Base-by-base conservation (phyloP, 2,329 filamentous ascomycete genomes). In the Phialophora macrospora region DNA sequence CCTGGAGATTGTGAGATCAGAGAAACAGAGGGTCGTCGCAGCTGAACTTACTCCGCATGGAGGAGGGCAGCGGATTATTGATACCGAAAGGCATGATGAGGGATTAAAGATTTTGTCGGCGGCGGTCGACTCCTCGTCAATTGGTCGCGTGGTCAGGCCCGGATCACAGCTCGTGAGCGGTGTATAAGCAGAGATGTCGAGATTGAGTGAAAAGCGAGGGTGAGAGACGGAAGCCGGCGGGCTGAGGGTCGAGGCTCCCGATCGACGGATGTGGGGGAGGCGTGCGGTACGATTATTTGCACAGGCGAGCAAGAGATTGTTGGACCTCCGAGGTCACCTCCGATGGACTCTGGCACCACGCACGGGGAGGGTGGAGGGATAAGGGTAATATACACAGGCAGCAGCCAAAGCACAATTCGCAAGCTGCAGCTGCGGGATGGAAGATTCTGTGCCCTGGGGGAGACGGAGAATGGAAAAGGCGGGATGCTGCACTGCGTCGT, bases 1-100 rank as follows among this genome's bases (percentile, higher is more conserved):
- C 92, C 94, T 97, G 79, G 72, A 56, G 22, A 26, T 24, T 34
- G 59, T 66, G 20, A 67, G 56, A 26, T 49, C 38, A n/a, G 20
- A 32, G 76, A 73, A 75, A 28, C 12, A 44, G 62, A 67, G 65
- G 58, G 55, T 56, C 56, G 63, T 55, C 62, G 54, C 41, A 64
- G 66, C 60, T 62, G 55, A 46, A 78, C 80, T 61, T 77, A 81
- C 80, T 82, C 72, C 74, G 75, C 75, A 83, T 75, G 66, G 81
- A 83, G 63, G 81, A 78, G 65, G 81, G 81, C 65, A 83, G 74
- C 49, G 81, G 71, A 60, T 70, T 72, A 60, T 72, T 69, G 62
- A 72, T 71, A 12, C 71, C 71, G 55, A 72, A 72, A 14, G 70
- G 70, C 70, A 71, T 71, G 12, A 59, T 67, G 60, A 48, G 17